These are phyloP conservation scores for Hansfordia pulvinata DNA, from an alignment of 2,329 filamentous ascomycete genomes.

Conservation along the genomic window DNA sequence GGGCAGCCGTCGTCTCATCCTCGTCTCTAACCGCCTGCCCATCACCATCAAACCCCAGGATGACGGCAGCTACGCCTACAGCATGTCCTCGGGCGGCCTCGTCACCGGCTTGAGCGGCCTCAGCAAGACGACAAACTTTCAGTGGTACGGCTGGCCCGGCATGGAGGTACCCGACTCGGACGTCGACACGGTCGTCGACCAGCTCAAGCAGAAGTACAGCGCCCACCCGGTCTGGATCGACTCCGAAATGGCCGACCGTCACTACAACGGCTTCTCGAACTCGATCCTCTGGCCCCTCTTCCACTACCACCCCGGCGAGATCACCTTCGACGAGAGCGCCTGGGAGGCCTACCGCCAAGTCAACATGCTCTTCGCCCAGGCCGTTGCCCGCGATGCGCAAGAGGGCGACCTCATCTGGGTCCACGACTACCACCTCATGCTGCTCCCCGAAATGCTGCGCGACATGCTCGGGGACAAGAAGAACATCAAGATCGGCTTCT, in stretches of 20 bases:
- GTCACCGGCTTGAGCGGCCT: constrained; percentile 88
- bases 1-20: constrained; percentile 44
- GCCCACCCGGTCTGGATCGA: constrained; percentile 88
- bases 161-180: constrained; percentile 82
- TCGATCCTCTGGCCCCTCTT: constrained; percentile 97
- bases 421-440: constrained; percentile 97
- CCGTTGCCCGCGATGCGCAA: constrained; percentile 73
- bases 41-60: constrained; percentile 93
- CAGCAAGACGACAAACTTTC: constrained; percentile 84
- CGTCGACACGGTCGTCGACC: constrained; percentile 56
- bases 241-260: constrained; percentile 82
- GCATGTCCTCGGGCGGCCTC: constrained; percentile 92
- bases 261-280: constrained; percentile 98
- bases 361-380: constrained; percentile 82
- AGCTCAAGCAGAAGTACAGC: constrained; percentile 75
- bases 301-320: constrained; percentile 97
- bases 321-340: constrained; percentile 89
- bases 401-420: constrained; percentile 97
- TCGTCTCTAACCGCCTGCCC: constrained; percentile 88
- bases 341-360: constrained; percentile 92
- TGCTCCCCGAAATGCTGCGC: constrained; percentile 87
- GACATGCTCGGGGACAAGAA: constrained; percentile 71
- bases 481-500: constrained; percentile 97
- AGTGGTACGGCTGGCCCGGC: constrained; percentile 98
- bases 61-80: constrained; percentile 84